Base-by-base conservation (phyloP, 2,329 filamentous ascomycete genomes). In the Cordyceps cateniannulata region DNA sequence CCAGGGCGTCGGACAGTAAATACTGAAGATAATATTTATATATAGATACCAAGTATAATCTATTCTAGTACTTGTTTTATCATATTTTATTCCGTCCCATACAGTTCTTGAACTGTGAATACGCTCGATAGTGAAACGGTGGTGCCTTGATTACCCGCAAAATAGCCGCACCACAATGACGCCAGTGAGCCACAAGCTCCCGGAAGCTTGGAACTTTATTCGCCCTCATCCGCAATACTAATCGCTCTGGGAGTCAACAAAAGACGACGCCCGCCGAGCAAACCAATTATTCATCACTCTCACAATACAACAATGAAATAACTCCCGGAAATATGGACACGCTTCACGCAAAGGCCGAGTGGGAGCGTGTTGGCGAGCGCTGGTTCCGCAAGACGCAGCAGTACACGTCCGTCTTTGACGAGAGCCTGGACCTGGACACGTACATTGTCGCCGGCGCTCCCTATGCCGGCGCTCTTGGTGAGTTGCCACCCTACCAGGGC, bases 331-430 rank as follows among this genome's bases (percentile, higher is more conserved):
- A 65, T 54, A 85, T 86, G 83, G 83, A 85, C 68, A 75, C 77
- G 65, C 76, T 81, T 70, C 81, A 84, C 75, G 82, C 93, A 70
- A 91, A 91, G 68, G 89, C 91, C 69, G 91, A 93, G 75, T 99
- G 95, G 95, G 92, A 96, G 80, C 89, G 85, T 75, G 86, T 98
- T 66, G 95, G 91, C 71, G 90, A 96, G 75, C 88, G 86, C 70
- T 98, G 96, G 81, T 99, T 98, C 79, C 90, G 93, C 73, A 97
- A 96, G 79, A 87, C 90, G 61, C 90, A 93, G 75, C 85, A 96
- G 63, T 99, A 98, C 80, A 93, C 92, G 63, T 89, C 87, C 66
- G 85, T 98, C 65, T 99, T 98, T 74, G 92, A 96, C 75, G 85
- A 90, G 71, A 92, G 96, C 72, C 81, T 97, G 64, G 93, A 99